These are phyloP conservation scores for Hypoxylon subgilvum DNA, from an alignment of 495 filamentous ascomycete genomes.

Conservation along the genomic window DNA sequence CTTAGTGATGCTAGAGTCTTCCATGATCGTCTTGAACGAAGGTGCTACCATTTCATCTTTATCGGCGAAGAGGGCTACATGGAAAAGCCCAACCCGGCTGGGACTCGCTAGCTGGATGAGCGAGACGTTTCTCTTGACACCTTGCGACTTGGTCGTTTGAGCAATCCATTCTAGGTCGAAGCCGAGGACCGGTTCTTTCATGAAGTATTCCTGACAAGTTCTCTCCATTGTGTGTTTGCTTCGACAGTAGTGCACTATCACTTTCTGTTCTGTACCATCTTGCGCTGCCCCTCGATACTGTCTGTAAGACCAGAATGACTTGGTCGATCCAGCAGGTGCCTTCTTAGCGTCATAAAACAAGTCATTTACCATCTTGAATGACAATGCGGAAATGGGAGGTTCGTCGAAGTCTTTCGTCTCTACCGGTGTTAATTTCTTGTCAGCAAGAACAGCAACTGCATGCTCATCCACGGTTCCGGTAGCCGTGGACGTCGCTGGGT, in stretches of 20 bases:
- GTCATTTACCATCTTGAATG: conserved; percentile 54
- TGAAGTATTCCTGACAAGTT: conserved; percentile 68
- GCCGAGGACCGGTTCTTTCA: conserved; percentile 71
- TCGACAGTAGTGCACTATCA: conserved; percentile 78
- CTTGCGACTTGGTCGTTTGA: conserved; percentile 50
- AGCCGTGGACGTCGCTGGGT: neutral
- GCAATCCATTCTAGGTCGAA: conserved; percentile 87
- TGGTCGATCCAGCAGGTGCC: conserved; percentile 45
- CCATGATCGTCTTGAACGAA: conserved; percentile 70
- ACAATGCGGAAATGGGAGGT: conserved; percentile 45
- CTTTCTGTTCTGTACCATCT: conserved; percentile 44
- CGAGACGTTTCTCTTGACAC: conserved; percentile 69
- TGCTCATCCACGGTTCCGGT: conserved; percentile 14
- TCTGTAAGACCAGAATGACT: conserved; percentile 70
- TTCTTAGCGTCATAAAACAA: conserved; percentile 52
- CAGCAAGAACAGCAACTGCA: neutral
- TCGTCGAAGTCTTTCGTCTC: conserved; percentile 5
- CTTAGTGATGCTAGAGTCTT: conserved; percentile 73
- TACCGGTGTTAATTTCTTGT: neutral
- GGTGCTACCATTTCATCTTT: conserved; percentile 70
- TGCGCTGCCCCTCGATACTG: conserved; percentile 61
- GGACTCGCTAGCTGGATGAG: conserved; percentile 81
- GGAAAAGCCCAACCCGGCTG: conserved; percentile 80
- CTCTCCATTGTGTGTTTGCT: conserved; percentile 68
- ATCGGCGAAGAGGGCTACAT: conserved; percentile 68